Base-by-base conservation (phyloP, 257 asterid species). In the Linderniella brevidens region DNA sequence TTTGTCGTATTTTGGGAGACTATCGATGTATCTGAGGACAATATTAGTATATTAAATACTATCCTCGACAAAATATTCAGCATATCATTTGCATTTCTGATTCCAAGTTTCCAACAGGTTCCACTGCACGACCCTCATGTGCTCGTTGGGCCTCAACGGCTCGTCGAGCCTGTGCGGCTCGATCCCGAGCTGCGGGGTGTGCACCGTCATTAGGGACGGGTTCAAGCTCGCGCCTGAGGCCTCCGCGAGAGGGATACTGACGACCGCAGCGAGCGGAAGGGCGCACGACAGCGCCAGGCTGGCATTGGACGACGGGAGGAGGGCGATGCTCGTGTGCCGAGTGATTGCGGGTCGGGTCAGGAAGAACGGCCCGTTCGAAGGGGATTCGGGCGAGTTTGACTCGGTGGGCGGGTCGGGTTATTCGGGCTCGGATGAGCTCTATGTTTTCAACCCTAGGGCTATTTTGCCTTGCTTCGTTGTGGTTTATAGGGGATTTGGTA, bases 401-500 rank as follows among this genome's bases (percentile, higher is more conserved):
- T 80, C 95, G 7, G 54, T 77, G 13, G 83, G 72, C 16, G 90
- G 83, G 55, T 77, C 68, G 16, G 72, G 73, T 55, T 84, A 80
- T 50, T 78, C 95, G 1, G 77, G 75, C 63, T 67, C 79, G 64
- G 95, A 84, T 67, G 95, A 84, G 61, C 48, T 84, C 68, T 71
- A 66, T 67, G 95, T 84, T 25, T 75, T 72, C 56, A 84, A 77
- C 61, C 81, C 86, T 0, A 80, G 50, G 84, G 93, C 95, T 50
- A 80, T 84, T 55, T 73, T 84, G 92, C 95, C 95, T 55, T 84
- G 95, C 42, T 84, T 84, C 63, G 95, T 84, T 61, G 95, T 84
- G 4, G 71, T 84, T 56, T 84, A 84, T 40, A 53, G 73, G 42
- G 86, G 75, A 19, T 77, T 72, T 25, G 32, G 32, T 25, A 25